These are phyloP conservation scores for Marasmius tenuissimus DNA, from an alignment of 1,284 basidiomycete genomes.

Conservation along the genomic window DNA sequence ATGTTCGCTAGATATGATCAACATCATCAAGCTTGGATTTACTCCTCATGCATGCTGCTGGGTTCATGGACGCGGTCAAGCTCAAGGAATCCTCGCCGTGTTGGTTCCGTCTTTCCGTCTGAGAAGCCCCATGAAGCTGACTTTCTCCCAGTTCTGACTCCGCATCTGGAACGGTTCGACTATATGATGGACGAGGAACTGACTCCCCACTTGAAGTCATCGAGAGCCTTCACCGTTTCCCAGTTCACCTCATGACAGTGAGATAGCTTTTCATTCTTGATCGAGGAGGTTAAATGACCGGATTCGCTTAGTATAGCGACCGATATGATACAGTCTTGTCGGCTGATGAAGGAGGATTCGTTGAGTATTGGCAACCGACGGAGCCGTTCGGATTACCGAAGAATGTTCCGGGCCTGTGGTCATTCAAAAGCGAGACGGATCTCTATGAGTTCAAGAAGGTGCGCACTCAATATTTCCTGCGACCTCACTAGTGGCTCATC, in stretches of 20 bases:
- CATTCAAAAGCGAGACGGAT: slow-evolving; percentile 90
- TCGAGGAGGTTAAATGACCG: neutral
- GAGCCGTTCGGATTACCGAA: slow-evolving; percentile 87
- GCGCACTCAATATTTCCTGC: slow-evolving; percentile 12
- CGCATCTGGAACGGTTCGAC: slow-evolving; percentile 70
- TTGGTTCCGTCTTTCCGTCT: slow-evolving; percentile 35
- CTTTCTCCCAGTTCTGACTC: slow-evolving; percentile 69
- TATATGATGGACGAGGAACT: slow-evolving; percentile 92
- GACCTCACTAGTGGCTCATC: slow-evolving; percentile 2
- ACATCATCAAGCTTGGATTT: slow-evolving; percentile 90
- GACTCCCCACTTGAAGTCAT: slow-evolving; percentile 76
- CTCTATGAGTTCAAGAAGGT: slow-evolving; percentile 99
- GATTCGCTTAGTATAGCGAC: slow-evolving; percentile 75
- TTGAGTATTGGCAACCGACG: slow-evolving; percentile 94
- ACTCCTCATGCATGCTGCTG: slow-evolving; percentile 88
- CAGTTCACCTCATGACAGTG: slow-evolving; percentile 90
- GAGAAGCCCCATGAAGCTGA: neutral
- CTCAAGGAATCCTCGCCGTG: slow-evolving; percentile 87
- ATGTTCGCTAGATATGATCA: slow-evolving; percentile 86
- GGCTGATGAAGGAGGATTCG: slow-evolving; percentile 91
- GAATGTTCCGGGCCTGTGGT: slow-evolving; percentile 81
- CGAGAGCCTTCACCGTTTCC: slow-evolving; percentile 78
- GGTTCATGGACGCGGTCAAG: slow-evolving; percentile 89
- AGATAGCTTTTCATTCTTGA: slow-evolving; percentile 25
- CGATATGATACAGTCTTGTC: slow-evolving; percentile 91